phyloP scores from a whole-genome alignment of 306 rosid species.

The Styphnolobium japonicum region DNA sequence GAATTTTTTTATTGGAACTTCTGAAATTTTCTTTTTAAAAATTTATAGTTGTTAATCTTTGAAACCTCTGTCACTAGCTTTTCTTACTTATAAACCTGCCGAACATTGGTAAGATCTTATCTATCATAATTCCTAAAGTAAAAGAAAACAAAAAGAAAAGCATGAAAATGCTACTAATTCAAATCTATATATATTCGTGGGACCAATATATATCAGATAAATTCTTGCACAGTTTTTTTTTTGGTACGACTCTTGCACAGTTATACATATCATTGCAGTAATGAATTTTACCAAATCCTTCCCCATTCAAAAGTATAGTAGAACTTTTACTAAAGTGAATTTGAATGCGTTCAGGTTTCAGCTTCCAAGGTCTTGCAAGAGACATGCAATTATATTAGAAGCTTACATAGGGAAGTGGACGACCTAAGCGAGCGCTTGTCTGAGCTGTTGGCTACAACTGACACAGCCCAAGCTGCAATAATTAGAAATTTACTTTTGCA shows the following conservation, averaged over 20 bases:
- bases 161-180: background rate
- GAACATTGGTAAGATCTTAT: background rate
- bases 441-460: constrained; percentile 74
- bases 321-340: background rate
- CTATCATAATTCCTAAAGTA: background rate
- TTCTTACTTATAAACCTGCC: background rate
- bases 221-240: too few relatives aligned
- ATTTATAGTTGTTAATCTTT: background rate
- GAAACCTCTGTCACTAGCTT: background rate
- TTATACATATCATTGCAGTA: background rate
- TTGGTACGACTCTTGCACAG: too few relatives aligned
- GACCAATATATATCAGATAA: too few relatives aligned
- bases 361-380: constrained; percentile 77
- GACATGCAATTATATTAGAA: constrained; percentile 84
- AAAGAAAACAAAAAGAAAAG: background rate
- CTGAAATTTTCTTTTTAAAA: background rate
- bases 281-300: background rate
- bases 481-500: constrained; percentile 79
- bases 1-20: background rate
- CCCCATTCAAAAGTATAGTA: too few relatives aligned
- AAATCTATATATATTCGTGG: background rate
- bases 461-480: constrained; percentile 87
- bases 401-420: constrained; percentile 83
- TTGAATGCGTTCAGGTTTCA: constrained; percentile 50
- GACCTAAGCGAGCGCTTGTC: constrained; percentile 84